These are phyloP conservation scores for Ophidiomyces ophidiicola DNA, from an alignment of 2,329 filamentous ascomycete species.

Conservation along the genomic window DNA sequence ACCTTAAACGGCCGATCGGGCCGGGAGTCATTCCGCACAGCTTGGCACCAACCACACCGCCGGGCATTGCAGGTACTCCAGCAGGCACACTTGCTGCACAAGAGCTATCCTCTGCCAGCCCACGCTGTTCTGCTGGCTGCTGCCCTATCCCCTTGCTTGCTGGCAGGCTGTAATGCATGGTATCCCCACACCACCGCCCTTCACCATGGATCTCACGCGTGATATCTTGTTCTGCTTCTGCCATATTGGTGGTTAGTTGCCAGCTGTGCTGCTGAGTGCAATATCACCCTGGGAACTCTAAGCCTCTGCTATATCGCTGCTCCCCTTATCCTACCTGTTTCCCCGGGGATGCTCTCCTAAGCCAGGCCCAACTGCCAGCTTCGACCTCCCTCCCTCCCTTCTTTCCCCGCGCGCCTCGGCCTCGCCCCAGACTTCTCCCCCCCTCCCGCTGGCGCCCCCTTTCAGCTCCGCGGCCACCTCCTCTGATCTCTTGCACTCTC, in stretches of 20 bases:
- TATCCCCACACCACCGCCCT: neutral
- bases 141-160: neutral
- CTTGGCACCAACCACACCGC: neutral
- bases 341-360: conserved; percentile 1
- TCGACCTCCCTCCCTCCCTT: neutral
- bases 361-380: conserved; percentile 4
- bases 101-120: no score
- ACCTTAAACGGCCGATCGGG: conserved; percentile 1
- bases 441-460: neutral
- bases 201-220: conserved; percentile 14
- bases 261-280: neutral
- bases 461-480: no score
- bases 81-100: no score
- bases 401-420: neutral
- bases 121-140: no score
- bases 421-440: neutral
- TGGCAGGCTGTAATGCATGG: neutral
- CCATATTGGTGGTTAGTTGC: conserved; percentile 14
- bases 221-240: conserved; percentile 11
- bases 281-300: neutral
- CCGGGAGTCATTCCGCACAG: conserved; percentile 1
- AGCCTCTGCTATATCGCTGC: neutral
- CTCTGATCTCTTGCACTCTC: neutral
- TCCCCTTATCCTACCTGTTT: neutral
- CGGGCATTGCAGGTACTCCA: neutral